A percentile compares a stretch with the other conserved stretches of the same genome.
Conservation (phyloP, 768 basidiomycete genomes). For the Tubosaeta sp. region DNA sequence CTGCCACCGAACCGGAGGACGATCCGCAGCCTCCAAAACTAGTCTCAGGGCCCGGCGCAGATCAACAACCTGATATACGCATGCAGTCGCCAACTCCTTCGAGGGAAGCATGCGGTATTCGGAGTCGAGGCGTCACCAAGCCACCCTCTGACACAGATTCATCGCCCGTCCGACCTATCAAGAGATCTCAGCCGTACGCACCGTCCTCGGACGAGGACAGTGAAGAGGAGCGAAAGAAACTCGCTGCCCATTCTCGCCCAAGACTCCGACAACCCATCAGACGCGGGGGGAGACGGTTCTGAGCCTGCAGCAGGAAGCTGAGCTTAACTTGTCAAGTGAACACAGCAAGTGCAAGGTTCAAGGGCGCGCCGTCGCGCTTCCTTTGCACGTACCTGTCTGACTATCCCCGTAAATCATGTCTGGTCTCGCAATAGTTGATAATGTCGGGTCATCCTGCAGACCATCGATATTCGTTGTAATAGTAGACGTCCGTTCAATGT, state of each 20-base stretch:
- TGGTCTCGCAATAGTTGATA: background rate
- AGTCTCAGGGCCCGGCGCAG: background rate
- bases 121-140: conserved; percentile 24
- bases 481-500: background rate
- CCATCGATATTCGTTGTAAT: background rate
- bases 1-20: conserved; percentile 30
- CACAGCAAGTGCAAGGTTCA: background rate
- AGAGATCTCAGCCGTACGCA: conserved; percentile 38
- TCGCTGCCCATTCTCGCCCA: conserved; percentile 39
- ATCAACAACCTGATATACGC: conserved; percentile 13
- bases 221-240: conserved; percentile 47
- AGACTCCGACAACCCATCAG: conserved; percentile 72
- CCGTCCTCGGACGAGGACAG: conserved; percentile 55
- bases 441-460: background rate
- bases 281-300: conserved; percentile 69
- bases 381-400: background rate
- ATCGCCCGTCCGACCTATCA: conserved; percentile 48
- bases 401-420: background rate
- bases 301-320: conserved; percentile 28
- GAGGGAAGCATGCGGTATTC: conserved; percentile 14
- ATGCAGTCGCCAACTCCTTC: conserved; percentile 22
- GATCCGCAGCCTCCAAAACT: conserved; percentile 6
- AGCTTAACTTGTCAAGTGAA: background rate
- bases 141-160: conserved; percentile 44
- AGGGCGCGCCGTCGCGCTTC: background rate